Conservation (phyloP, 208 protist genomes). For the Trypanosoma boissoni region DNA sequence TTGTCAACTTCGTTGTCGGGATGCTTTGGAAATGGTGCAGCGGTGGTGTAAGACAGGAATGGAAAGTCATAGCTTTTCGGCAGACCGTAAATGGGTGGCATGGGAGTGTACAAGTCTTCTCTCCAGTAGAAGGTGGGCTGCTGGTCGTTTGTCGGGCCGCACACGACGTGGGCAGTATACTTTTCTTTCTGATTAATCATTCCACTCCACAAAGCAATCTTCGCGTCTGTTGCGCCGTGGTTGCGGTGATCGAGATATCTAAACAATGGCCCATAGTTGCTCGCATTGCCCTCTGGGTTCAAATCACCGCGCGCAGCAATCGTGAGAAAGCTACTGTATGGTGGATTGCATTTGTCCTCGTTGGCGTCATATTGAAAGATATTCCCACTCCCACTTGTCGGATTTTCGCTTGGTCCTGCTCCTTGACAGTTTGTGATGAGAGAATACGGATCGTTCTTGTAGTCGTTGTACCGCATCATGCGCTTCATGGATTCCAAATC, state of each 20-base stretch:
- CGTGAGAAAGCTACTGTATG: slow-evolving; percentile 32
- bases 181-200: slow-evolving; percentile 10
- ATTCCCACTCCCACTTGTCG: too few species aligned
- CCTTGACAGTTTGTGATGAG: slow-evolving; percentile 44
- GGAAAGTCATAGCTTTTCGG: slow-evolving; percentile 21
- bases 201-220: slow-evolving; percentile 31
- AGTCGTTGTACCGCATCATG: slow-evolving; percentile 79
- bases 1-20: neutral
- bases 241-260: slow-evolving; percentile 26
- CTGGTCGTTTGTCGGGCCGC: slow-evolving; percentile 28
- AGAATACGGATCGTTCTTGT: slow-evolving; percentile 53
- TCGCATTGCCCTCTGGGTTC: slow-evolving; percentile 33
- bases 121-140: slow-evolving; percentile 31
- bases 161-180: slow-evolving; percentile 27
- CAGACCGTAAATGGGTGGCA: slow-evolving; percentile 27
- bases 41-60: slow-evolving; percentile 17
- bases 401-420: slow-evolving; percentile 10
- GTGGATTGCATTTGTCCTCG: slow-evolving; percentile 26
- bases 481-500: slow-evolving; percentile 35
- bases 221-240: slow-evolving; percentile 38
- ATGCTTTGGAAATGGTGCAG: neutral
- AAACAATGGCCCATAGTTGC: slow-evolving; percentile 27
- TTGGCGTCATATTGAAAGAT: too few species aligned
- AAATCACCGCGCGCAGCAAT: slow-evolving; percentile 48
- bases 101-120: slow-evolving; percentile 18